A percentile compares a stretch with the other conserved stretches of the same genome.
Evolutionary conservation across 306 rosid species (phyloP).

Genomic region (Dicorynia guianensis): DNA sequence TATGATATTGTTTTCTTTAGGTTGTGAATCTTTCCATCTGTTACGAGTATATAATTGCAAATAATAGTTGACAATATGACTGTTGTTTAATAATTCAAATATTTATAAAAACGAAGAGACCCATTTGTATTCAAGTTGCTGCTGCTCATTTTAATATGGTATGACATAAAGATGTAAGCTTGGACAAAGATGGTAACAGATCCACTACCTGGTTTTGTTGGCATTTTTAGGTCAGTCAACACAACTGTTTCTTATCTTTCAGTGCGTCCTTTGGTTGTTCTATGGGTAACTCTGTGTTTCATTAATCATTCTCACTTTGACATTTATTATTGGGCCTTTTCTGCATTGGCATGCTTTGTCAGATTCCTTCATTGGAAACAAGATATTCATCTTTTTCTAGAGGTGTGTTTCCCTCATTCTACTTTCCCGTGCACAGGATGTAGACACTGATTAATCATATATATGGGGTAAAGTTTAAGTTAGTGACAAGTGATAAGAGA

Average conservation of each 20-base stretch:
- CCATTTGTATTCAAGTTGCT: constrained; percentile 7
- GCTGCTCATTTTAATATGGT: constrained; percentile 43
- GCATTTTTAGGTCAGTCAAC: constrained; percentile 58
- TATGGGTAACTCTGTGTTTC: constrained; percentile 34
- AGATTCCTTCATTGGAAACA: constrained; percentile 68
- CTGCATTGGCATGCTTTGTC: constrained; percentile 64
- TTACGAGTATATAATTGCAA: constrained; percentile 4
- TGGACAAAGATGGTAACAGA: constrained; percentile 51
- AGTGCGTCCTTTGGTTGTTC: constrained; percentile 30
- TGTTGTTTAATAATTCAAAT: constrained; percentile 2
- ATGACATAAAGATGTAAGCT: constrained; percentile 62
- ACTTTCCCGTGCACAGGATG: not conserved
- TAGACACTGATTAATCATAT: constrained; percentile 3
- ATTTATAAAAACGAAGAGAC: constrained; percentile 23
- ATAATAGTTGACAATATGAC: not conserved
- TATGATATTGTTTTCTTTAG: not conserved
- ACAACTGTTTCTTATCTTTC: constrained; percentile 32
- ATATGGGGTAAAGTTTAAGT: not conserved
- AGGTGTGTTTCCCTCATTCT: constrained; percentile 51
- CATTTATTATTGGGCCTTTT: constrained; percentile 59
- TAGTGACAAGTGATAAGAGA: too few species aligned
- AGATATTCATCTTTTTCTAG: constrained; percentile 61
- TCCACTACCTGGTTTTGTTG: constrained; percentile 46
- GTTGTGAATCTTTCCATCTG: not conserved
- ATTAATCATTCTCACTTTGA: constrained; percentile 32